Evolutionary conservation across 352 stramenopile genomes (phyloP).

Genomic region (Phytophthora pisi): DNA sequence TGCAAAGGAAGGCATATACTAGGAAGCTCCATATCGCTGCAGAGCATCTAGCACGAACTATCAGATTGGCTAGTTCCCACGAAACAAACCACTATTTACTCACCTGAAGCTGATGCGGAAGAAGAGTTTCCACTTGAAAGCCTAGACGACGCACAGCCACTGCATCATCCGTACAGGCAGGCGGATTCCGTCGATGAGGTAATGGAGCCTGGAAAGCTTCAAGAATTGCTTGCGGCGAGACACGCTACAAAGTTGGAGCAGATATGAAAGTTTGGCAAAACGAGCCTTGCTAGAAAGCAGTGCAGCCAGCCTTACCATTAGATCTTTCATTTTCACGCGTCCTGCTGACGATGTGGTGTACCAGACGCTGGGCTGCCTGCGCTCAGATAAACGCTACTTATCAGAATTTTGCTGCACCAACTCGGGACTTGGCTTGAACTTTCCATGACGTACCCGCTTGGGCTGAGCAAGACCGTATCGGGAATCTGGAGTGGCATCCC

Average conservation of each 20-base stretch:
- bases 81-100: not conserved
- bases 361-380: conserved; percentile 64
- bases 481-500: conserved; percentile 49
- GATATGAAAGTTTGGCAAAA: not conserved
- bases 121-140: conserved; percentile 38
- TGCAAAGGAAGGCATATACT: conserved; percentile 14
- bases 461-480: conserved; percentile 66
- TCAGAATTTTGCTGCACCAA: not conserved
- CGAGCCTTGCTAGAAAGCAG: not conserved
- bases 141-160: conserved; percentile 42
- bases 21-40: conserved; percentile 45
- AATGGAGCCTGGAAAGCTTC: conserved; percentile 32
- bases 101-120: conserved; percentile 44
- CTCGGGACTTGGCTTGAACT: not conserved
- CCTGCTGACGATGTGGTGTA: conserved; percentile 56
- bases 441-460: conserved; percentile 43
- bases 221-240: conserved; percentile 48
- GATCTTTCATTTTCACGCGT: conserved; percentile 44
- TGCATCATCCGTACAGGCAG: conserved; percentile 1
- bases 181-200: not conserved
- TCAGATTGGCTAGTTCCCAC: not conserved
- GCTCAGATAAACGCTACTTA: not conserved
- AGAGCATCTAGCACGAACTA: conserved; percentile 35
- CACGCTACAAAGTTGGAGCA: conserved; percentile 33
- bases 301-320: conserved; percentile 33